These are phyloP conservation scores for Leccinum fibrillosum DNA, from an alignment of 768 basidiomycete species.

Conservation along the genomic window DNA sequence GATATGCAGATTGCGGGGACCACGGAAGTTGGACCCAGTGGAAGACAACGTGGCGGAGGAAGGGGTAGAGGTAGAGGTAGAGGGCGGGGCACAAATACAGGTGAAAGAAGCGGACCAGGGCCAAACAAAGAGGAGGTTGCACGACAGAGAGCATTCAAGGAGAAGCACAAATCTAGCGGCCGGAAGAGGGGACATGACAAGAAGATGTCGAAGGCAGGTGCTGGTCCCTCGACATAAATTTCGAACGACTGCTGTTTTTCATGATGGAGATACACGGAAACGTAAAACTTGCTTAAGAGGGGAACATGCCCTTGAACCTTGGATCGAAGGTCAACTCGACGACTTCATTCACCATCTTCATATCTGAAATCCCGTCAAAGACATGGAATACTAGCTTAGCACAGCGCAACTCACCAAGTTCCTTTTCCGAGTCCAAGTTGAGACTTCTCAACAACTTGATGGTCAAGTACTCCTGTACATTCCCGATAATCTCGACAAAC, in stretches of 20 bases:
- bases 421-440: slow-evolving; percentile 49
- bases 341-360: slow-evolving; percentile 59
- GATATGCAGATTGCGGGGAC: not conserved
- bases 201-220: slow-evolving; percentile 74
- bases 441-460: slow-evolving; percentile 53
- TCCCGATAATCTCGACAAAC: slow-evolving; percentile 68
- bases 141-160: slow-evolving; percentile 67
- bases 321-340: slow-evolving; percentile 60
- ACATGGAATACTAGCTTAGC: not conserved
- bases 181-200: slow-evolving; percentile 85
- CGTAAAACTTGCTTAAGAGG: slow-evolving; percentile 9
- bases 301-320: slow-evolving; percentile 52
- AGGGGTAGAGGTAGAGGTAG: slow-evolving; percentile 39
- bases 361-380: slow-evolving; percentile 36
- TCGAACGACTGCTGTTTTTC: not conserved
- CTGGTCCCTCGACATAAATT: slow-evolving; percentile 28
- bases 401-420: slow-evolving; percentile 51
- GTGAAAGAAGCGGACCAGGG: slow-evolving; percentile 34
- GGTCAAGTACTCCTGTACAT: slow-evolving; percentile 49
- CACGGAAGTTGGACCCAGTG: slow-evolving; percentile 11
- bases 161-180: slow-evolving; percentile 77
- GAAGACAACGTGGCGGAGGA: slow-evolving; percentile 27
- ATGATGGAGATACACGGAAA: not conserved
- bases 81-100: slow-evolving; percentile 34
- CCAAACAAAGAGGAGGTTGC: slow-evolving; percentile 39